Percentiles rank a stretch among this genome's conserved stretches.
Conservation (phyloP, 2,329 filamentous ascomycete genomes). For the Epichloe sibirici region DNA sequence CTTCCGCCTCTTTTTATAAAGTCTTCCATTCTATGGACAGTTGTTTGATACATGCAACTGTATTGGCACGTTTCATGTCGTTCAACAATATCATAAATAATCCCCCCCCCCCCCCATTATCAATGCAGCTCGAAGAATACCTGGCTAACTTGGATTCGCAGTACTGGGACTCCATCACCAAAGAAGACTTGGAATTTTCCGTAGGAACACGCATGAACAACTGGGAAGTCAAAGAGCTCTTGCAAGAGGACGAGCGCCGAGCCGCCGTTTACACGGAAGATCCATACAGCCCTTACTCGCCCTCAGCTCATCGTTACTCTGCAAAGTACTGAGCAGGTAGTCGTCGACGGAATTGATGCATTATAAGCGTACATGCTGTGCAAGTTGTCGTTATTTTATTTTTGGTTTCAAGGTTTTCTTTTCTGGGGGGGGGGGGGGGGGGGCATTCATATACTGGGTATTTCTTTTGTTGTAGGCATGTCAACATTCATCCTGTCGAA, state of each 20-base stretch:
- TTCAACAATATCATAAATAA: no score
- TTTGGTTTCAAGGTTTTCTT: not conserved
- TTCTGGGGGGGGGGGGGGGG: not conserved
- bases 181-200: constrained; percentile 95
- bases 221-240: constrained; percentile 93
- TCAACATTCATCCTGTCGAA: not conserved
- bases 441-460: no score
- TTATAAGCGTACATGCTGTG: not conserved
- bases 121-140: not conserved
- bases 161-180: constrained; percentile 99
- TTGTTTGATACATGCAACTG: no score
- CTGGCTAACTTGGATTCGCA: constrained; percentile 23
- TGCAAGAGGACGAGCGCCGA: constrained; percentile 69
- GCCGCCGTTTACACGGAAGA: constrained; percentile 61
- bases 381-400: not conserved
- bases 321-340: constrained; percentile 28
- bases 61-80: no score
- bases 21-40: not conserved
- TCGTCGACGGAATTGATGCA: constrained; percentile 6
- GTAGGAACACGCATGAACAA: constrained; percentile 92
- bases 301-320: constrained; percentile 30
- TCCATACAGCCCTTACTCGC: constrained; percentile 42
- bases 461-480: not conserved
- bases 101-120: no score
- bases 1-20: not conserved